Conservation (phyloP, 768 basidiomycete species). For the Russula compacta region DNA sequence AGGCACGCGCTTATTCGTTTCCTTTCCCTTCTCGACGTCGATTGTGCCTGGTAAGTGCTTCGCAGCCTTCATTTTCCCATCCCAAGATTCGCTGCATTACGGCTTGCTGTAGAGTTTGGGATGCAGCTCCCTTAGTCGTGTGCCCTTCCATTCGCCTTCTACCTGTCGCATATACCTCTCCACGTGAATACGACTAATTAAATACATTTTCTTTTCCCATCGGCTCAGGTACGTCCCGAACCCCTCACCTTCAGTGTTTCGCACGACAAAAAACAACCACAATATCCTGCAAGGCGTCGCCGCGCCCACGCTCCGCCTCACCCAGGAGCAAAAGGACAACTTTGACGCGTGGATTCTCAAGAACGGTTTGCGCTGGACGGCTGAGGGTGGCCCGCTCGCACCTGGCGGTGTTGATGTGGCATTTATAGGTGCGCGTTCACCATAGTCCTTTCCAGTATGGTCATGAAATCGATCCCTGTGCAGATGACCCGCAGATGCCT, state of each 20-base stretch:
- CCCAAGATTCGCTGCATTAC: slow-evolving; percentile 6
- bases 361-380: slow-evolving; percentile 84
- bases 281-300: slow-evolving; percentile 94
- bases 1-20: slow-evolving; percentile 89
- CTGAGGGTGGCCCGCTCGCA: slow-evolving; percentile 76
- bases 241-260: slow-evolving; percentile 82
- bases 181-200: background rate
- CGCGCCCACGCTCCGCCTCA: slow-evolving; percentile 64
- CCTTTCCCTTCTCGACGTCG: slow-evolving; percentile 68
- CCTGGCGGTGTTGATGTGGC: slow-evolving; percentile 79
- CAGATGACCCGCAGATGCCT: slow-evolving; percentile 89
- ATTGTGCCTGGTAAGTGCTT: slow-evolving; percentile 65
- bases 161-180: background rate
- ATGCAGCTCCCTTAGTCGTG: background rate
- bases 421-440: slow-evolving; percentile 57
- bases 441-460: background rate
- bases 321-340: slow-evolving; percentile 64
- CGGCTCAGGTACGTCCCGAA: slow-evolving; percentile 71
- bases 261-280: slow-evolving; percentile 93
- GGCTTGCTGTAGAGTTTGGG: background rate
- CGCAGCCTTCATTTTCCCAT: slow-evolving; percentile 15
- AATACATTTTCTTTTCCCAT: slow-evolving; percentile 13
- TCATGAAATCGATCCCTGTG: slow-evolving; percentile 8
- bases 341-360: slow-evolving; percentile 86
- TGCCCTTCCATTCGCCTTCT: background rate